Base-by-base conservation (phyloP, 148 eudicot genomes). In the Rhododendron henanense region DNA sequence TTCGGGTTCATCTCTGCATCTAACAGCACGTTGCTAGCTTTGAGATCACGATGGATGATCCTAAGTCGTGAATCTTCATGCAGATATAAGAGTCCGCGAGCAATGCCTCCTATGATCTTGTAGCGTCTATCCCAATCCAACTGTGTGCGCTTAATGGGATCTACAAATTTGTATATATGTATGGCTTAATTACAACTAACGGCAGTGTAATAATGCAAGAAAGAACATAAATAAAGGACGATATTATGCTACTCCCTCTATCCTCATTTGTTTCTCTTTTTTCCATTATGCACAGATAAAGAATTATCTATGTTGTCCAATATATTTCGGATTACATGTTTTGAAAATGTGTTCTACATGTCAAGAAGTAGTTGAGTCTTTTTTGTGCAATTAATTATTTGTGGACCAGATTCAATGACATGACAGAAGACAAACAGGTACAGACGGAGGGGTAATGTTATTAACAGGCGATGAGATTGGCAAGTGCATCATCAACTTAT, bases 1-100 rank as follows among this genome's bases (percentile, higher is more conserved):
- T 92, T 93, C 1, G 95, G 95, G 83, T 89, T 91, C 92, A 91
- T 85, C 18, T 88, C 86, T 8, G 33, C 84, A 63, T 90, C 92
- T 67, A 93, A 19, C n/a, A 91, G 86, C 14, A 93, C 81, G 48
- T 91, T 92, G 85, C 93, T 85, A 3, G 93, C 81, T 87, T 92
- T 92, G 65, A 92, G 87, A 88, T 92, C 95, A 18, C 95, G 93
- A 79, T 93, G 95, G 84, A 93, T 87, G 80, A 93, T 90, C 31
- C 84, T 85, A 69, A 93, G 87, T 6, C 94, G 88, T 41, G 95
- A 93, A 86, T 93, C 94, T 84, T 91, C 93, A 28, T 93, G 93
- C 76, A 93, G 86, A 74, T 93, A 93, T 1, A 91, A 84, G 18
- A 94, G 82, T 18, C 96, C 96, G 9, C 87, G 87, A 67, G 92